Conservation (phyloP, 2,329 filamentous ascomycete genomes). For the Arthrocladium fulminans region DNA sequence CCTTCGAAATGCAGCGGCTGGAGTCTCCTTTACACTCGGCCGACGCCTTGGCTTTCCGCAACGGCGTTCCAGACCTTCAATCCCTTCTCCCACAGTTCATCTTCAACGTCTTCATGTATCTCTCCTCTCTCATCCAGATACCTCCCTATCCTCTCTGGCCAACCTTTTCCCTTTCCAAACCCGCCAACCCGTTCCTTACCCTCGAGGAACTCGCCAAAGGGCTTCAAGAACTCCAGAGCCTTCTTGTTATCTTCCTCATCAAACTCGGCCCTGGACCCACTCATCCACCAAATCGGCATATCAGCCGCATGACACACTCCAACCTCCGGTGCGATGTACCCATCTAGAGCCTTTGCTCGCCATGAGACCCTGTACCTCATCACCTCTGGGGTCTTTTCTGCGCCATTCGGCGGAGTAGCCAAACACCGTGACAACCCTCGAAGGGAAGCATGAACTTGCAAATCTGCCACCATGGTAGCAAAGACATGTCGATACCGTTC, state of each 20-base stretch:
- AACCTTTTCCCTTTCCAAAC: conserved; percentile 8
- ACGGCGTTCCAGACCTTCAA: conserved; percentile 19
- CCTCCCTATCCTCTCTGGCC: conserved; percentile 9
- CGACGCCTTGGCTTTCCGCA: conserved; percentile 1
- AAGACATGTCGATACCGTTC: conserved; percentile 33
- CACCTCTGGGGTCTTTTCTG: conserved; percentile 7
- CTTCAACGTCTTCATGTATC: conserved; percentile 16
- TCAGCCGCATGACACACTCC: conserved; percentile 21
- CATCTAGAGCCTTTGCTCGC: conserved; percentile 20
- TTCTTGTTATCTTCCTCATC: conserved; percentile 15
- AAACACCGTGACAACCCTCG: conserved; percentile 28
- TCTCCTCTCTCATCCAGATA: conserved; percentile 16
- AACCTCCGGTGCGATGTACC: conserved; percentile 17
- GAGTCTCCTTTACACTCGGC: no score
- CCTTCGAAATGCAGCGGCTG: no score
- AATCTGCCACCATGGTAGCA: conserved; percentile 35
- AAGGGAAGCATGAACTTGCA: conserved; percentile 33
- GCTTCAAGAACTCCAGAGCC: conserved; percentile 16
- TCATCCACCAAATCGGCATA: conserved; percentile 22
- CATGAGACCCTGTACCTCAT: conserved; percentile 22
- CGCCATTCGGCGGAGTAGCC: conserved; percentile 11
- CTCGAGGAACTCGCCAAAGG: conserved; percentile 19
- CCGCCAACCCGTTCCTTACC: conserved; percentile 14
- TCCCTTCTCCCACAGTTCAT: conserved; percentile 20
- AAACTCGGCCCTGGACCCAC: conserved; percentile 19